phyloP scores from a whole-genome alignment of 2,329 filamentous ascomycete species.

The Akanthomyces dipterigenus region DNA sequence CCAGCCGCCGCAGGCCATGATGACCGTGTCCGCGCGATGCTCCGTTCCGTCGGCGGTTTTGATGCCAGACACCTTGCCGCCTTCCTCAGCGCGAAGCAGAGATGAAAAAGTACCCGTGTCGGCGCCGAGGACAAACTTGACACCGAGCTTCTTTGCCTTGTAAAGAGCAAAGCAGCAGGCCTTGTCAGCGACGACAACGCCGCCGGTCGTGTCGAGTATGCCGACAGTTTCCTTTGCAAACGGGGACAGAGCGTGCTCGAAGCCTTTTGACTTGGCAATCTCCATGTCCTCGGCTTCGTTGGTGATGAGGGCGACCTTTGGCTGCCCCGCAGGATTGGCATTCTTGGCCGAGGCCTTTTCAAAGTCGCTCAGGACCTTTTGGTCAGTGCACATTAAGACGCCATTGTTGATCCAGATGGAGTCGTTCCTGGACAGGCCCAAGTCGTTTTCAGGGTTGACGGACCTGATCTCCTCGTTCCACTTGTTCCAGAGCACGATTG shows the following conservation, averaged over 20 bases:
- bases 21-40: constrained; percentile 26
- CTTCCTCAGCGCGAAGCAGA: constrained; percentile 17
- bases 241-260: constrained; percentile 29
- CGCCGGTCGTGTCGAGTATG: constrained; percentile 39
- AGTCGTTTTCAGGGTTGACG: constrained; percentile 19
- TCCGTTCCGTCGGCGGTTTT: constrained; percentile 28
- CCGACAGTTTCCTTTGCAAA: constrained; percentile 30
- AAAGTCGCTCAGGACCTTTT: not conserved
- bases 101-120: constrained; percentile 24
- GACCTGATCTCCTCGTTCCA: constrained; percentile 38
- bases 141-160: constrained; percentile 33
- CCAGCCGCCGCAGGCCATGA: constrained; percentile 38
- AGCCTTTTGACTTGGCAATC: constrained; percentile 22
- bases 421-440: not conserved
- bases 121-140: constrained; percentile 33
- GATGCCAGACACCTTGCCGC: constrained; percentile 27
- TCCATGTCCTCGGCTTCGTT: not conserved
- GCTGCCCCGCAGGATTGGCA: not conserved
- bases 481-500: constrained; percentile 32
- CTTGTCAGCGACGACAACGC: constrained; percentile 38
- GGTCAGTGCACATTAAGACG: constrained; percentile 10
- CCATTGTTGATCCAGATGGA: constrained; percentile 33
- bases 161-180: constrained; percentile 39
- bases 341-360: not conserved
- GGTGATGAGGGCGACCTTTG: not conserved